Conservation (phyloP, 108 stramenopile genomes). For the Pseudonitzschia pungens region DNA sequence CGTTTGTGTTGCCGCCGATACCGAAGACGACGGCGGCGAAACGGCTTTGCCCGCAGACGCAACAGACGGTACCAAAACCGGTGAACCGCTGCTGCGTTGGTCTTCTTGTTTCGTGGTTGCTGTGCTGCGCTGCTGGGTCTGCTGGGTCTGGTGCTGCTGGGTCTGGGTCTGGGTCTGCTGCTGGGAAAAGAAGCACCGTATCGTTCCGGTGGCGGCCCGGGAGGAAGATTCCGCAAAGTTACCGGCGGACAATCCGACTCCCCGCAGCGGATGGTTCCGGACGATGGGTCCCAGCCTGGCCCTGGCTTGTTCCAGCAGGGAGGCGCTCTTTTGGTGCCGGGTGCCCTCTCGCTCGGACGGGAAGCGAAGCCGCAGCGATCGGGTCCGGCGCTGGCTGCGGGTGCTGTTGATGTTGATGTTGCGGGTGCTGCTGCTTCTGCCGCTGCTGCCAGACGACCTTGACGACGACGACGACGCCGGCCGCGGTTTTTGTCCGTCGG, state of each 20-base stretch:
- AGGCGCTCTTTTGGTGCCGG: slow-evolving; percentile 35
- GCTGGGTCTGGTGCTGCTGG: too few relatives aligned
- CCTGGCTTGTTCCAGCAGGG: slow-evolving; percentile 35
- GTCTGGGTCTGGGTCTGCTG: too few relatives aligned
- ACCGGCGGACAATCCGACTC: slow-evolving; percentile 36
- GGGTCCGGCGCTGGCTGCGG: slow-evolving; percentile 3
- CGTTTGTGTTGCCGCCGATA: too few relatives aligned
- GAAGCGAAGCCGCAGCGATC: slow-evolving; percentile 24
- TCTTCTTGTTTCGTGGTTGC: too few relatives aligned
- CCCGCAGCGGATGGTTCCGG: slow-evolving; percentile 18
- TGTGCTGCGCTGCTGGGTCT: too few relatives aligned
- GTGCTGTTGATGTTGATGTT: not conserved
- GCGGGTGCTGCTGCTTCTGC: not conserved
- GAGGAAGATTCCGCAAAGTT: slow-evolving; percentile 19
- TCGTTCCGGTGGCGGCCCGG: slow-evolving; percentile 9
- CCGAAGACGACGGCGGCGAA: too few relatives aligned
- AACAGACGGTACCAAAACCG: too few relatives aligned
- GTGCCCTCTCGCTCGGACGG: slow-evolving; percentile 24
- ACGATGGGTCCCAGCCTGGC: slow-evolving; percentile 21
- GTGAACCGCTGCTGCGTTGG: too few relatives aligned
- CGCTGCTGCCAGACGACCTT: too few relatives aligned
- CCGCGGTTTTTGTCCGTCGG: slow-evolving; percentile 18
- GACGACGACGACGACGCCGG: too few relatives aligned
- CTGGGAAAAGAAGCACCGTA: slow-evolving; percentile 30
- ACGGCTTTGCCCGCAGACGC: too few relatives aligned